phyloP scores from a whole-genome alignment of 1,284 basidiomycete species.

The Irpex sp. region DNA sequence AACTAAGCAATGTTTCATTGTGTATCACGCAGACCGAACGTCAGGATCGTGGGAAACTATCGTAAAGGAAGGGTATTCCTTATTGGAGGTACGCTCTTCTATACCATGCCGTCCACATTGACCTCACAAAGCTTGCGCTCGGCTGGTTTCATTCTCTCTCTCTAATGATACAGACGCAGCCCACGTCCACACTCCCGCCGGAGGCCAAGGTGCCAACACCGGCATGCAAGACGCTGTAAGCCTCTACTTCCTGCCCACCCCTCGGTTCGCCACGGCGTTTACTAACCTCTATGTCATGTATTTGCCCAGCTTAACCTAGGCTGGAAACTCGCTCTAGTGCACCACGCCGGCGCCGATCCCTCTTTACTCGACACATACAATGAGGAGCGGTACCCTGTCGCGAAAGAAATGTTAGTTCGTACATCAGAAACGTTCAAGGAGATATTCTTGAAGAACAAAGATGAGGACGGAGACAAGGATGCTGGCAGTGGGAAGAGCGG shows the following conservation, averaged over 20 bases:
- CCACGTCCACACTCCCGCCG: constrained; percentile 1
- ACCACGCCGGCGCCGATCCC: constrained; percentile 14
- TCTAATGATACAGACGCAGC: neutral
- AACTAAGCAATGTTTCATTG: too few species aligned
- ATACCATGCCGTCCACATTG: too few species aligned
- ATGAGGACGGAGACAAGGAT: neutral
- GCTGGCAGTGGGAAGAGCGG: neutral
- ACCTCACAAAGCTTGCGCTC: too few species aligned
- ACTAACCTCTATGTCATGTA: too few species aligned
- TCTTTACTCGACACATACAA: constrained; percentile 17
- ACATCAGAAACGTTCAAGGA: neutral
- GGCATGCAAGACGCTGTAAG: constrained; percentile 13
- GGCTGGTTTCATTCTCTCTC: too few species aligned
- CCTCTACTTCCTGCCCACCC: neutral
- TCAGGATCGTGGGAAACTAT: constrained; percentile 29
- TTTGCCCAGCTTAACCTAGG: constrained; percentile 18
- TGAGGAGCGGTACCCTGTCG: constrained; percentile 22
- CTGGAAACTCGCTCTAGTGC: constrained; percentile 24
- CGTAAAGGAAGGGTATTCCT: constrained; percentile 25
- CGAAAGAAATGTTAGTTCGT: constrained; percentile 19
- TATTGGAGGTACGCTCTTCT: neutral
- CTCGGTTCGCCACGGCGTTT: too few species aligned
- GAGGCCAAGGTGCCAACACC: constrained; percentile 18
- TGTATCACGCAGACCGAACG: constrained; percentile 24
- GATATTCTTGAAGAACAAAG: neutral